These are phyloP conservation scores for Saitoella complicata DNA, from an alignment of 805 yeast species.

Conservation along the genomic window DNA sequence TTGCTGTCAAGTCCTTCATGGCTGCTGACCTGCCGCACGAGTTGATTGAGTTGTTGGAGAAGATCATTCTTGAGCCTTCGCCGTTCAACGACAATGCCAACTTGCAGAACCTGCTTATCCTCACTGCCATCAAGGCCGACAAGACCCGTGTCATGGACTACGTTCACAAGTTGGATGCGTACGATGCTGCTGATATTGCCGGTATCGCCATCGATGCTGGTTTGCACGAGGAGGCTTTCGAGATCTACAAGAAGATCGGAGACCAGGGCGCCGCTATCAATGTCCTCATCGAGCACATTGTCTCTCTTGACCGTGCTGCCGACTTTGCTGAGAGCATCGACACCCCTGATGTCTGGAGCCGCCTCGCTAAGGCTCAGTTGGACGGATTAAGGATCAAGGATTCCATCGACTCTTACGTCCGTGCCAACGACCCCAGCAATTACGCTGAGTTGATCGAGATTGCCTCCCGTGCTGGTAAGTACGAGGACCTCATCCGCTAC, in stretches of 20 bases:
- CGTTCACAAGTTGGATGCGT: conserved; percentile 78
- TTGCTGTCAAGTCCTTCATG: conserved; percentile 93
- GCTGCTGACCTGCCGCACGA: conserved; percentile 84
- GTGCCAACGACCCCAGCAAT: conserved; percentile 81
- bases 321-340: conserved; percentile 82
- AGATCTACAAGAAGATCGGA: conserved; percentile 75
- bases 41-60: conserved; percentile 84
- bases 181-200: conserved; percentile 87
- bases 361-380: conserved; percentile 88
- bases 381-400: conserved; percentile 85
- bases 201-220: conserved; percentile 79
- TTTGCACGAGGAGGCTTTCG: conserved; percentile 84
- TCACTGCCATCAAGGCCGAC: conserved; percentile 94
- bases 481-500: conserved; percentile 77
- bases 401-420: conserved; percentile 79
- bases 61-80: conserved; percentile 91
- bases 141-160: conserved; percentile 67
- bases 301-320: conserved; percentile 91
- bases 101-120: conserved; percentile 76
- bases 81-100: conserved; percentile 93
- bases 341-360: conserved; percentile 79
- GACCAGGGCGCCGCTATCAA: conserved; percentile 63
- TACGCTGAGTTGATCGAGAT: conserved; percentile 84
- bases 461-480: conserved; percentile 90
- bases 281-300: conserved; percentile 79